Conservation (phyloP, 768 basidiomycete species). For the Leccinum olivaceopallidum region DNA sequence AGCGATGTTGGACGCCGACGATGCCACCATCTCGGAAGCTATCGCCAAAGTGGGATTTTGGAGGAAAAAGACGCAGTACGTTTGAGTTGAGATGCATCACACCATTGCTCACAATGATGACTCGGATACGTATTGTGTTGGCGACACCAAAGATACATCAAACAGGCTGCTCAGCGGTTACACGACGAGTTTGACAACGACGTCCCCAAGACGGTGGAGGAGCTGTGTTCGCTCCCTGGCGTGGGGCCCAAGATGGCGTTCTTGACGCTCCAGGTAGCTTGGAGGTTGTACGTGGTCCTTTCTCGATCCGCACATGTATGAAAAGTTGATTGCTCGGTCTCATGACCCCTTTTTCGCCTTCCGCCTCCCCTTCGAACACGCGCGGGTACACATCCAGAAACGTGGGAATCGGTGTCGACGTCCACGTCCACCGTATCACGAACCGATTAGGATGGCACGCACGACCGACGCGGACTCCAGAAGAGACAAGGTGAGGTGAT, state of each 20-base stretch:
- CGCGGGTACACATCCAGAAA: conserved; percentile 47
- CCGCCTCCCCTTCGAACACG: not conserved
- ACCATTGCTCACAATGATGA: not conserved
- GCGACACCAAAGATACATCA: conserved; percentile 58
- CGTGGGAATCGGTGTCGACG: conserved; percentile 92
- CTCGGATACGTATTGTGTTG: not conserved
- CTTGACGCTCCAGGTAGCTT: conserved; percentile 78
- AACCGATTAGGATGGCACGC: conserved; percentile 93
- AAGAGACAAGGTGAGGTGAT: conserved; percentile 71
- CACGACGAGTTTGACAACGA: conserved; percentile 77
- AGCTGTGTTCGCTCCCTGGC: conserved; percentile 83
- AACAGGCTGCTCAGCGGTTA: conserved; percentile 68
- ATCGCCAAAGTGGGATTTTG: conserved; percentile 94
- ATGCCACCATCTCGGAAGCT: conserved; percentile 62
- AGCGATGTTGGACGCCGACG: conserved; percentile 64
- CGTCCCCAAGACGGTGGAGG: conserved; percentile 86
- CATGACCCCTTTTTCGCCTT: not conserved
- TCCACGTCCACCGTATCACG: conserved; percentile 94
- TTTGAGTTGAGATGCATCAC: not conserved
- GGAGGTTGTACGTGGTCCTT: conserved; percentile 61
- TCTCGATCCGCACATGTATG: not conserved
- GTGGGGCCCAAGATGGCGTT: conserved; percentile 99
- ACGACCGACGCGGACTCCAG: conserved; percentile 79
- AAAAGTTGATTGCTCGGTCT: not conserved
- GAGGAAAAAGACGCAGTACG: conserved; percentile 81